Conservation (phyloP, 352 stramenopile genomes). For the Plasmopara muralis region DNA sequence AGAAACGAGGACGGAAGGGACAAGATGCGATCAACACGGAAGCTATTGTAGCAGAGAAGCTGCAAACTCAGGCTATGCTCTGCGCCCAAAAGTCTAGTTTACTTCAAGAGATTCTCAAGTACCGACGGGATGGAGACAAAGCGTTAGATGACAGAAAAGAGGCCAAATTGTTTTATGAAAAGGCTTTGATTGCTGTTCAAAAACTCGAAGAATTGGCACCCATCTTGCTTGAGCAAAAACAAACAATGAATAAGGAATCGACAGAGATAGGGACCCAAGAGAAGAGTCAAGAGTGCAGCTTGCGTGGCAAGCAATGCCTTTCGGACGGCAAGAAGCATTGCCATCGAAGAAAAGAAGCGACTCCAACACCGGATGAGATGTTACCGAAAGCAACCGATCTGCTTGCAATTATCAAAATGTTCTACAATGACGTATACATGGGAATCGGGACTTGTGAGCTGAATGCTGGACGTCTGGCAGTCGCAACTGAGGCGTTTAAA, state of each 20-base stretch:
- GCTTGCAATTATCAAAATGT: slow-evolving; percentile 51
- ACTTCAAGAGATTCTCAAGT: slow-evolving; percentile 39
- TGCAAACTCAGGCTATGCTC: slow-evolving; percentile 31
- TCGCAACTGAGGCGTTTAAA: slow-evolving; percentile 57
- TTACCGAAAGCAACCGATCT: slow-evolving; percentile 48
- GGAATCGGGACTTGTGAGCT: slow-evolving; percentile 45
- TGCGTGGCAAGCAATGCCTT: slow-evolving; percentile 7
- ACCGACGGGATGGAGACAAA: slow-evolving; percentile 32
- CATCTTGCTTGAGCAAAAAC: slow-evolving; percentile 25
- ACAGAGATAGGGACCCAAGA: neutral
- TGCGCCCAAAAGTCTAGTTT: slow-evolving; percentile 47
- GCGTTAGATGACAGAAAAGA: slow-evolving; percentile 10
- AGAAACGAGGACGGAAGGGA: slow-evolving; percentile 19
- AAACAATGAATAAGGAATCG: slow-evolving; percentile 10
- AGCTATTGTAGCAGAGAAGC: slow-evolving; percentile 3
- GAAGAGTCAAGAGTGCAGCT: slow-evolving; percentile 1
- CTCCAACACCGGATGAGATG: slow-evolving; percentile 2
- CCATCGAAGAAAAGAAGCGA: slow-evolving; percentile 8
- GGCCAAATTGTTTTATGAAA: slow-evolving; percentile 27
- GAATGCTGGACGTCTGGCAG: slow-evolving; percentile 20
- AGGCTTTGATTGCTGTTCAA: slow-evolving; percentile 25
- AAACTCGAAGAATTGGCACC: slow-evolving; percentile 38
- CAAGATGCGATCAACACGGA: neutral
- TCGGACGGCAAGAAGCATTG: slow-evolving; percentile 14
- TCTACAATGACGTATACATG: slow-evolving; percentile 58